Evolutionary conservation across 805 yeast genomes (phyloP).

Genomic region (Saturnispora dispora): DNA sequence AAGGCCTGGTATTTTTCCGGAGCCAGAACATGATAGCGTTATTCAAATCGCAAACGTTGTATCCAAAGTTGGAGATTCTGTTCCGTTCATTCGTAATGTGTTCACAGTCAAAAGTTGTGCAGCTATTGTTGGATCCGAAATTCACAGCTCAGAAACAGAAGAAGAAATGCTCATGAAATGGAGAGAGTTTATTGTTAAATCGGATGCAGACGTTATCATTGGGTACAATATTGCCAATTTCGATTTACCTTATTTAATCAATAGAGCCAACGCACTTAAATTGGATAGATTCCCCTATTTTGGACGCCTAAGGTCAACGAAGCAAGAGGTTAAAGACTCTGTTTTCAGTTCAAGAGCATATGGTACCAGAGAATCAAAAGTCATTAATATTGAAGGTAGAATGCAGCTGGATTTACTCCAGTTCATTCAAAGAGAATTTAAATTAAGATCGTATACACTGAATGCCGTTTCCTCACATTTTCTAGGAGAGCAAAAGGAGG

Average conservation of each 20-base stretch:
- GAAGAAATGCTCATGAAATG: conserved; percentile 76
- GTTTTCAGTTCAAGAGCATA: conserved; percentile 90
- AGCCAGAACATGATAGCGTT: conserved; percentile 85
- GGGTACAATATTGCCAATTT: conserved; percentile 94
- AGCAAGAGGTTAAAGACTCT: conserved; percentile 73
- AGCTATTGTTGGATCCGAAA: conserved; percentile 89
- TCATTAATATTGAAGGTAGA: conserved; percentile 89
- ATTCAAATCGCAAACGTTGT: conserved; percentile 97
- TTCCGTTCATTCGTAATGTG: conserved; percentile 89
- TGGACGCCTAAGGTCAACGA: conserved; percentile 59
- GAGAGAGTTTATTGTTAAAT: conserved; percentile 75
- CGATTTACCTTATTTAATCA: conserved; percentile 86
- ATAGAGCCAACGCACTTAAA: conserved; percentile 71
- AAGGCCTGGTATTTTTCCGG: conserved; percentile 93
- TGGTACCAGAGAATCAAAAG: conserved; percentile 91
- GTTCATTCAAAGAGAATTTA: conserved; percentile 89
- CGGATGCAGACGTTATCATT: conserved; percentile 93
- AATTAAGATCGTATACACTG: conserved; percentile 86
- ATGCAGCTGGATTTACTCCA: conserved; percentile 90
- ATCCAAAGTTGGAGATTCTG: conserved; percentile 67
- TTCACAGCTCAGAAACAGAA: conserved; percentile 66
- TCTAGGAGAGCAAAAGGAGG: conserved; percentile 92
- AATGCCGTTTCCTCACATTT: conserved; percentile 94
- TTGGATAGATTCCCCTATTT: conserved; percentile 71
- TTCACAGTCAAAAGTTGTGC: conserved; percentile 89